These are phyloP conservation scores for Termitomyces sp. DNA, from an alignment of 768 basidiomycete genomes.

Conservation along the genomic window DNA sequence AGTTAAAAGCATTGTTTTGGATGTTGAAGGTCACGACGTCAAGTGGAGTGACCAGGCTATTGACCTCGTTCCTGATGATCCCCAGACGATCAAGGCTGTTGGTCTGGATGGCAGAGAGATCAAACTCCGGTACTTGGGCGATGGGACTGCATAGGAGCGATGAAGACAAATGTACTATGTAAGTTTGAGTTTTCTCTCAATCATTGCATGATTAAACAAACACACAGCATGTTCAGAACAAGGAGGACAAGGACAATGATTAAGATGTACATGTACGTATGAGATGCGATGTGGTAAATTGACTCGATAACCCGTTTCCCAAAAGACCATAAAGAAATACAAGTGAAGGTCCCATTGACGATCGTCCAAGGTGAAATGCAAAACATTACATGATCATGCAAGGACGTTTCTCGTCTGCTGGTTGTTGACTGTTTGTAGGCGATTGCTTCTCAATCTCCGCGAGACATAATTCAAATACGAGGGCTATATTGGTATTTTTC, in stretches of 20 bases:
- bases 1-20: constrained; percentile 85
- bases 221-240: neutral
- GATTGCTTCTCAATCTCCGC: constrained; percentile 74
- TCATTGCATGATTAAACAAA: neutral
- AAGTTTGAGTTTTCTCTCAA: neutral
- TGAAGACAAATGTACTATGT: neutral
- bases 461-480: constrained; percentile 81
- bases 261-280: constrained; percentile 11
- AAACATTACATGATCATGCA: constrained; percentile 54
- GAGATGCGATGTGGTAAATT: neutral
- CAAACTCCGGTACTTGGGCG: constrained; percentile 69
- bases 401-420: constrained; percentile 29
- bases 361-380: neutral
- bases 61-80: constrained; percentile 86
- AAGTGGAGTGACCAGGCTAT: constrained; percentile 89
- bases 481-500: constrained; percentile 73
- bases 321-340: constrained; percentile 3
- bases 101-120: constrained; percentile 69
- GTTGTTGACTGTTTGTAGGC: constrained; percentile 38
- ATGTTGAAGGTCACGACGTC: constrained; percentile 68
- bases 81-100: constrained; percentile 60
- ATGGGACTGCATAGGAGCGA: constrained; percentile 55
- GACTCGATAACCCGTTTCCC: constrained; percentile 2
- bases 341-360: neutral
- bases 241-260: neutral